phyloP scores from a whole-genome alignment of 192 early-diverging fungal genomes.

The Mortierella alpina region DNA sequence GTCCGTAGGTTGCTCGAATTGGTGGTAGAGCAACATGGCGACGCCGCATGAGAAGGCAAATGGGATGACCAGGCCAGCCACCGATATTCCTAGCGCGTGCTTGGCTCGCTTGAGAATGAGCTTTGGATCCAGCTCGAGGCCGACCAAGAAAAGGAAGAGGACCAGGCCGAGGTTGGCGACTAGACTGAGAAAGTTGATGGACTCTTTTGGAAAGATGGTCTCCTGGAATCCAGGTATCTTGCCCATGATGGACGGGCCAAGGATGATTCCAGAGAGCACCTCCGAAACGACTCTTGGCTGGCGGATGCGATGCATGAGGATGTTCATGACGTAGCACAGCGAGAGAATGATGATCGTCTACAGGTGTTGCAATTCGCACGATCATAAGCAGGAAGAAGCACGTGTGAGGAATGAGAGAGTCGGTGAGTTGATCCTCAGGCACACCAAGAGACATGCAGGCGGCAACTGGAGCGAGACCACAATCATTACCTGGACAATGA shows the following conservation, averaged over 20 bases:
- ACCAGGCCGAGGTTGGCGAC: constrained; percentile 87
- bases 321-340: constrained; percentile 74
- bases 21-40: constrained; percentile 9
- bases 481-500: constrained; percentile 73
- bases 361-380: neutral
- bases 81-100: constrained; percentile 69
- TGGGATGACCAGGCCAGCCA: constrained; percentile 80
- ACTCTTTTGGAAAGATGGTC: constrained; percentile 77
- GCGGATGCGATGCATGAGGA: constrained; percentile 65
- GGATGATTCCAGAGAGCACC: constrained; percentile 85
- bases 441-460: neutral
- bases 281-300: constrained; percentile 92
- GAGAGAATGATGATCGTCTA: constrained; percentile 75
- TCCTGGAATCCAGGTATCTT: constrained; percentile 72
- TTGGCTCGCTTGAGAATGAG: constrained; percentile 65
- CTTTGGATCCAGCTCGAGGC: constrained; percentile 80
- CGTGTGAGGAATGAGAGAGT: neutral
- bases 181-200: constrained; percentile 76
- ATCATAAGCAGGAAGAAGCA: neutral
- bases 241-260: constrained; percentile 86
- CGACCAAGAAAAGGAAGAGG: constrained; percentile 87
- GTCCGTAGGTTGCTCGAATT: constrained; percentile 14
- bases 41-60: constrained; percentile 79
- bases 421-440: neutral
- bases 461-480: too few relatives aligned